phyloP scores from a whole-genome alignment of 148 eudicot species.

The Camellia japonica region DNA sequence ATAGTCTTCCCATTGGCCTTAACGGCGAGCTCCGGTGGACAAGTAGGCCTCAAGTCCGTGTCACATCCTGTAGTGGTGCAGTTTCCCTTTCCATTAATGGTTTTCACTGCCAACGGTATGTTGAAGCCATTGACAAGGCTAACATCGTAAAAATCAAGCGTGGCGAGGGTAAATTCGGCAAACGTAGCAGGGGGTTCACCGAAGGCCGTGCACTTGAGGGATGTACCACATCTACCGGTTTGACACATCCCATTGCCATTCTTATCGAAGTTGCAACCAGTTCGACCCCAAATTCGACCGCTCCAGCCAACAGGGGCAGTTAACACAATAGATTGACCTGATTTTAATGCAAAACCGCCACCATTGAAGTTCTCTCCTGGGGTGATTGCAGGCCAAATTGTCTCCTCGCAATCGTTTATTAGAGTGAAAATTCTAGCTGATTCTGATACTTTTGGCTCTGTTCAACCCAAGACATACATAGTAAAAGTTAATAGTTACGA shows the following conservation, averaged over 20 bases:
- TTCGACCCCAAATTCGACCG: slow-evolving; percentile 26
- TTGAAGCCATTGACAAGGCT: slow-evolving; percentile 93
- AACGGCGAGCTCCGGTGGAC: slow-evolving; percentile 68
- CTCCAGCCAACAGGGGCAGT: slow-evolving; percentile 20
- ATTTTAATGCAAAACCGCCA: slow-evolving; percentile 20
- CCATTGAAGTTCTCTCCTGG: slow-evolving; percentile 30
- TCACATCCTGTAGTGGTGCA: slow-evolving; percentile 71
- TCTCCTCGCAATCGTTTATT: slow-evolving; percentile 28
- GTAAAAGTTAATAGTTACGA: background rate
- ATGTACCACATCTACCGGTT: slow-evolving; percentile 17
- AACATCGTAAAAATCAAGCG: slow-evolving; percentile 70
- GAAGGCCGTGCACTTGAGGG: slow-evolving; percentile 24
- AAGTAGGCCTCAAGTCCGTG: slow-evolving; percentile 44
- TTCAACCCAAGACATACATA: background rate
- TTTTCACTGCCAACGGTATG: slow-evolving; percentile 56
- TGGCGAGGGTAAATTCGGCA: slow-evolving; percentile 79
- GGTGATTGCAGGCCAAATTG: slow-evolving; percentile 25
- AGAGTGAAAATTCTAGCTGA: slow-evolving; percentile 48
- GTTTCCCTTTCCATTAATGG: slow-evolving; percentile 57
- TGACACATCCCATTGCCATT: slow-evolving; percentile 20
- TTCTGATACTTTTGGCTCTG: slow-evolving; percentile 49
- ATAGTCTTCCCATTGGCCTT: slow-evolving; percentile 41
- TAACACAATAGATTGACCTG: slow-evolving; percentile 24
- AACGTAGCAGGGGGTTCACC: slow-evolving; percentile 54
- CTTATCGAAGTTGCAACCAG: slow-evolving; percentile 25